Base-by-base conservation (phyloP, 1,284 basidiomycete species). In the Malassezia vespertilionis region DNA sequence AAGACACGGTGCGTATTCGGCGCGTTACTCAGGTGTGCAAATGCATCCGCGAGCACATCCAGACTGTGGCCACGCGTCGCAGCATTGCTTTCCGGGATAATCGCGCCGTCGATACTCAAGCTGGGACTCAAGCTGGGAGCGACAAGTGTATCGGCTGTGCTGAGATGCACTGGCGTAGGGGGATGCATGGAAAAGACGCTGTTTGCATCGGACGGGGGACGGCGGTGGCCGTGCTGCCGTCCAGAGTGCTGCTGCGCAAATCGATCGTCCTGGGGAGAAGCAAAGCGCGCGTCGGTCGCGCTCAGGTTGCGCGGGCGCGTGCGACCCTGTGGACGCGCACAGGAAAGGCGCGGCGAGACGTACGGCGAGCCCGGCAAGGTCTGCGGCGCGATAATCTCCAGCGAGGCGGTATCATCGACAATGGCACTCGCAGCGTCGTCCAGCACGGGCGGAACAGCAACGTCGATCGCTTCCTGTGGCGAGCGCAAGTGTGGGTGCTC, bases 401-500 rank as follows among this genome's bases (percentile, higher is more conserved):
- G 53, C n/a, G 44, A 40, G 24, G 44, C 53, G 34, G 52, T 53
- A 17, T 64, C 61, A 32, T 60, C 58, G 18, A 58, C 56, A 33
- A 69, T 60, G 18, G 65, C 65, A 35, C 65, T 63, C 17, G 63
- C 64, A 8, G 65, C 65, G 34, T 65, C 65, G 41, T 67, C 63
- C 7, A 69, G 54, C 11, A 67, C 65, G 18, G 52, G 53, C 4
- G 65, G 65, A 20, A 67, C 65, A 27, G 64, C 63, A 2, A 63
- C 56, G 28, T 69, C 65, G 40, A 65, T 58, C 20, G 65, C 65
- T 37, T 67, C 63, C 30, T 59, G 52, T 39, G 61, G 58, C 45
- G 54, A 62, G 44, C 60, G 52, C 31, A 58, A 45, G 44, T 63
- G 65, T 22, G 42, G 46, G 61, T 63, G 40, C 48, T 69, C 65